These are phyloP conservation scores for Prunus dulcis DNA, from an alignment of 306 rosid genomes.

Conservation along the genomic window DNA sequence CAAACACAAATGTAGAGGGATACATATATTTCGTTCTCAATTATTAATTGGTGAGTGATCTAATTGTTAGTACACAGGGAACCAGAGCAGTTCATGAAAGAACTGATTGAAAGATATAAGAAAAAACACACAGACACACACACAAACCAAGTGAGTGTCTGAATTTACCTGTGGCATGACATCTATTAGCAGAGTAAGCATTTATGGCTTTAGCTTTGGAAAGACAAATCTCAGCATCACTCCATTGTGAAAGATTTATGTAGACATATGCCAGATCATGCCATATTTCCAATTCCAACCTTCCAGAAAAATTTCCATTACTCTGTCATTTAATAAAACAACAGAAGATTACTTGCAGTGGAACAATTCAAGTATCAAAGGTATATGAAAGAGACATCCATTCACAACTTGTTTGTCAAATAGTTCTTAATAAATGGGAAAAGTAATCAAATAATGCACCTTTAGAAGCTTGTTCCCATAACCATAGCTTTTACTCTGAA, in stretches of 20 bases:
- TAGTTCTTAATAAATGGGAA: not conserved
- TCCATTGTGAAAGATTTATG: constrained; percentile 65
- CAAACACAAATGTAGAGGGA: not conserved
- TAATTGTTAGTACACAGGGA: not conserved
- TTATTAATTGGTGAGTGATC: not conserved
- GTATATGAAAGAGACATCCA: not conserved
- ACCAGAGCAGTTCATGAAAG: not conserved
- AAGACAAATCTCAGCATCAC: constrained; percentile 76
- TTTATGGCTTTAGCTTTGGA: constrained; percentile 61
- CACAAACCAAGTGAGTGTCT: not conserved
- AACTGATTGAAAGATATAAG: not conserved
- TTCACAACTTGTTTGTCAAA: not conserved
- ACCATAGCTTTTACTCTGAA: constrained; percentile 69
- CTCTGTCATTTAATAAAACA: constrained; percentile 42
- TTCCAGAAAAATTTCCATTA: constrained; percentile 40
- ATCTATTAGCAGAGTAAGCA: constrained; percentile 60
- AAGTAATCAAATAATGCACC: constrained; percentile 38
- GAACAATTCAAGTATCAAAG: not conserved
- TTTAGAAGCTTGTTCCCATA: constrained; percentile 43
- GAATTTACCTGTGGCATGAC: constrained; percentile 60
- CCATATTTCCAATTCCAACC: constrained; percentile 79
- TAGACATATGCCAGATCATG: constrained; percentile 77
- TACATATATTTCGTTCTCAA: not conserved
- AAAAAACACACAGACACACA: not conserved
- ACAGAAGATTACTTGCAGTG: not conserved